These are phyloP conservation scores for Podila clonocystis DNA, from an alignment of 192 early-diverging fungal genomes.

Conservation along the genomic window DNA sequence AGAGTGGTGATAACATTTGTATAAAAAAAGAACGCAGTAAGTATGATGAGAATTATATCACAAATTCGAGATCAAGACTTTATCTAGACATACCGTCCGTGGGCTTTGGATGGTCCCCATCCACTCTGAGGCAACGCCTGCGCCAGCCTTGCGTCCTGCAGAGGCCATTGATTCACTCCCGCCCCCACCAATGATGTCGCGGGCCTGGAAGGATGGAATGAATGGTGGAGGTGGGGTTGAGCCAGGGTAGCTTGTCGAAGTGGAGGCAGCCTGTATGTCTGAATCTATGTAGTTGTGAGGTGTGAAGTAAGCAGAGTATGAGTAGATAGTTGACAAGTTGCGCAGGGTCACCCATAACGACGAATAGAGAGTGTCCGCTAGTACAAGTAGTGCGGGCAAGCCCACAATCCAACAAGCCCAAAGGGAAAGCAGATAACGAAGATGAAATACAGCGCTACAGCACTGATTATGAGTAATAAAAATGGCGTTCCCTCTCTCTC, in stretches of 20 bases:
- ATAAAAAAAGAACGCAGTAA: neutral
- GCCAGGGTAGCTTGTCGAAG: slow-evolving; percentile 16
- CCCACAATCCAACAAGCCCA: no score
- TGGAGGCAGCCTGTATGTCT: slow-evolving; percentile 6
- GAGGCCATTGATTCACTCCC: slow-evolving; percentile 1
- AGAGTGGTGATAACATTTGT: no score
- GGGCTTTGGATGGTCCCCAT: slow-evolving; percentile 42
- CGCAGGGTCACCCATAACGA: no score
- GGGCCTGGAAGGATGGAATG: slow-evolving; percentile 18
- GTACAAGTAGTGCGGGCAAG: no score
- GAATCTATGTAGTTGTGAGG: neutral
- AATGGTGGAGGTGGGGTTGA: slow-evolving; percentile 12
- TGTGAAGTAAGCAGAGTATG: neutral
- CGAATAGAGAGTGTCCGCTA: no score
- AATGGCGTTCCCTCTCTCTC: neutral
- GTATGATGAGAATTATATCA: neutral
- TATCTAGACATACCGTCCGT: slow-evolving; percentile 15
- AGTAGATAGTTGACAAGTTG: neutral
- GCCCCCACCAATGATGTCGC: slow-evolving; percentile 32
- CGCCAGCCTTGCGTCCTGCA: slow-evolving; percentile 3
- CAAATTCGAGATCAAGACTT: no score
- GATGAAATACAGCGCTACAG: no score
- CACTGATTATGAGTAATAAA: no score
- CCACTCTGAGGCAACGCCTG: slow-evolving; percentile 31
- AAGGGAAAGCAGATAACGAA: no score